Base-by-base conservation (phyloP, 2,329 filamentous ascomycete genomes). In the Ophiostoma himal-ulmi region DNA sequence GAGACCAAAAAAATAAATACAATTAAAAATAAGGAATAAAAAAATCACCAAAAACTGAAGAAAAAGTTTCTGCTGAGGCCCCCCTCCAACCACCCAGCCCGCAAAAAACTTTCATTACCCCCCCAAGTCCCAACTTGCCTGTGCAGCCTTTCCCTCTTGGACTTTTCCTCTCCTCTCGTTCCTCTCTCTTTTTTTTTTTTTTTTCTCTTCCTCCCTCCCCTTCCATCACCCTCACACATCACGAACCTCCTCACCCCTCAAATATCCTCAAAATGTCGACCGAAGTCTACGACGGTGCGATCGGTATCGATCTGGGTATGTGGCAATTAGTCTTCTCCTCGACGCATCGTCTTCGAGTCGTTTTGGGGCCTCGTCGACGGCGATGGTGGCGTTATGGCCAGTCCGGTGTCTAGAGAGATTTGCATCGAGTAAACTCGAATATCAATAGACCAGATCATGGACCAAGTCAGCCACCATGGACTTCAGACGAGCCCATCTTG, bases 301-400 rank as follows among this genome's bases (percentile, higher is more conserved):
- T 98, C 86, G 95, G 95, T 89, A 99, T 99, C 86, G 95, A 99
- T 90, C 89, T 99, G 86, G 95, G 94, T 96, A 86, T 79, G 90
- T 85, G 20, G 14, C 14, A 41, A 39, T 7, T n/a, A n/a, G 26
- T 54, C 8, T 67, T 48, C 48, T 30, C 36, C 22, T 48, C 14
- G n/a, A 20, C 39, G 20, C 34, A 20, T 17, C 14, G 57, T 34
- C 26, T 17, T 62, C 8, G 52, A 57, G n/a, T 26, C 22, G 52
- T 20, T 5, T 34, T 62, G 57, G 57, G 26, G 22, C 26, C 11
- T 62, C 44, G 26, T 48, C 44, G 3, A n/a, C 17, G 20, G 44
- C 7, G 44, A 20, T n/a, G 17, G 44, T 48, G 44, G 5, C n/a
- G 41, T 7, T 48, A 7, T 48, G 44, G 17, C 44, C 44, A 48